Evolutionary conservation across 345 rosid species (phyloP).

Genomic region (Nasturtium officinale): DNA sequence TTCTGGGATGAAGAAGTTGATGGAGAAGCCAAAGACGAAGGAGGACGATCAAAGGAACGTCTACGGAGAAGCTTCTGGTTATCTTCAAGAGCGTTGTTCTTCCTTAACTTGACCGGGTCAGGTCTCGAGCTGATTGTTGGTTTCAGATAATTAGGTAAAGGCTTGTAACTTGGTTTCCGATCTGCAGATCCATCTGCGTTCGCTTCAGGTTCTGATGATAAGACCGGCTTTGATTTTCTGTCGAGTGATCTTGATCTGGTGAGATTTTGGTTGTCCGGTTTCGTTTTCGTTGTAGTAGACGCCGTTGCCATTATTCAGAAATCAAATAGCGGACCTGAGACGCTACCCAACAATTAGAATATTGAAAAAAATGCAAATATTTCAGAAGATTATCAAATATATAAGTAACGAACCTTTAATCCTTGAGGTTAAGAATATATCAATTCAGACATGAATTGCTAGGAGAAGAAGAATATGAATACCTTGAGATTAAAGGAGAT

Average conservation of each 20-base stretch:
- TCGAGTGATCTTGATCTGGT: conserved; percentile 38
- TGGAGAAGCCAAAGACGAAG: conserved; percentile 51
- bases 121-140: conserved; percentile 60
- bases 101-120: conserved; percentile 50
- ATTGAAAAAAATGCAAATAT: neutral
- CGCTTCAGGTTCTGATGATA: conserved; percentile 27
- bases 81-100: conserved; percentile 41
- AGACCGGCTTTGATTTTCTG: conserved; percentile 27
- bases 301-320: conserved; percentile 48
- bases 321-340: conserved; percentile 23
- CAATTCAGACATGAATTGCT: neutral
- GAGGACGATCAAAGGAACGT: conserved; percentile 80
- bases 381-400: neutral
- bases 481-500: conserved; percentile 38
- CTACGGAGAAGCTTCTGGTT: conserved; percentile 55
- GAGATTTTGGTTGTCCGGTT: conserved; percentile 44
- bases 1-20: conserved; percentile 48
- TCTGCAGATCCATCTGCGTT: conserved; percentile 37
- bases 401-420: neutral
- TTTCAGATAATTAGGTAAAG: conserved; percentile 61
- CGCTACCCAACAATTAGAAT: neutral
- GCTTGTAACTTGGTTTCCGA: conserved; percentile 27
- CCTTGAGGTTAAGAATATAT: neutral
- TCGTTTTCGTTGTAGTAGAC: conserved; percentile 33
- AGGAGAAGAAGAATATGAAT: conserved; percentile 13